Conservation (phyloP, 768 basidiomycete genomes). For the Pleurotus platypus region DNA sequence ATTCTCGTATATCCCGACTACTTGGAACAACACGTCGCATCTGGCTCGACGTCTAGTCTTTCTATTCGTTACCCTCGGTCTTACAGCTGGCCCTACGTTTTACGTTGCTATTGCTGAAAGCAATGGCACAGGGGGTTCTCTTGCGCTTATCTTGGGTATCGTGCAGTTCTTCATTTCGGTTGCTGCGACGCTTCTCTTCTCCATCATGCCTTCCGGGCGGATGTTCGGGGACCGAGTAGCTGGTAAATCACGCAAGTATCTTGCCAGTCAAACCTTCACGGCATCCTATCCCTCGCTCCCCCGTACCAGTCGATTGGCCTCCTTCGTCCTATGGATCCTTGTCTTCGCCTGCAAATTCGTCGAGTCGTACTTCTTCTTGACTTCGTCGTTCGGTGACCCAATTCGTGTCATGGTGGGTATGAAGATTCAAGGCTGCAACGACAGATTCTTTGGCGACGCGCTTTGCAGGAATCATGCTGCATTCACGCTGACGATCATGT, state of each 20-base stretch:
- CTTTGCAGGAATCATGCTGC: constrained; percentile 93
- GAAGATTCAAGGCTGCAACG: constrained; percentile 89
- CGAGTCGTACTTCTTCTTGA: constrained; percentile 98
- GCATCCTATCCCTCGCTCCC: constrained; percentile 84
- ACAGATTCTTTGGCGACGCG: constrained; percentile 78
- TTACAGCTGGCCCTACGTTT: constrained; percentile 91
- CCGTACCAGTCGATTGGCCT: constrained; percentile 66
- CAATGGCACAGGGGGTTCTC: constrained; percentile 56
- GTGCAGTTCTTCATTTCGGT: constrained; percentile 96
- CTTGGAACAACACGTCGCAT: constrained; percentile 98
- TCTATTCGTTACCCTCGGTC: constrained; percentile 82
- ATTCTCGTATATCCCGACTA: constrained; percentile 96
- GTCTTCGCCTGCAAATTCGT: constrained; percentile 96
- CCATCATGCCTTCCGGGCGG: constrained; percentile 90
- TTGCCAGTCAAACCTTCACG: constrained; percentile 97
- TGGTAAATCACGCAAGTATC: constrained; percentile 93
- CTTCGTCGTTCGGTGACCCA: constrained; percentile 89
- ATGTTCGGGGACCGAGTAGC: constrained; percentile 99
- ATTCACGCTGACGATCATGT: constrained; percentile 97
- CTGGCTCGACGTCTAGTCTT: constrained; percentile 89
- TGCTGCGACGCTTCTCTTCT: constrained; percentile 80
- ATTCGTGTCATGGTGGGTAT: constrained; percentile 95
- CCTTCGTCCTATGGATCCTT: constrained; percentile 81
- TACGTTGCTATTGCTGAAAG: constrained; percentile 88
- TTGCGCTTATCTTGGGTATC: constrained; percentile 90